Evolutionary conservation across 2,329 filamentous ascomycete species (phyloP).

Genomic region (Venturia aucupariae): DNA sequence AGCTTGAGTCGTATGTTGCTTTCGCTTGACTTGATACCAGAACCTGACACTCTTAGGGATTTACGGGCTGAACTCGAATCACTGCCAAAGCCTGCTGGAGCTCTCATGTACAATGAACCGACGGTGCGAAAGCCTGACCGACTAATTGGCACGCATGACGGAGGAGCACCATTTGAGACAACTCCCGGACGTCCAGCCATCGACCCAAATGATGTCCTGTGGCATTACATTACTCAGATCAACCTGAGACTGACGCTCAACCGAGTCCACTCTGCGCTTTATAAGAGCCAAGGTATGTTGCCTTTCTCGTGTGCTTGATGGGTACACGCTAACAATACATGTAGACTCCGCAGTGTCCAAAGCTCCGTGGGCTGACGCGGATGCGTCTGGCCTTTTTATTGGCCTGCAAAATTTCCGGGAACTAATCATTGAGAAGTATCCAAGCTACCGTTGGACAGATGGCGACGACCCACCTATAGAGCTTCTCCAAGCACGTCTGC

Average conservation of each 20-base stretch:
- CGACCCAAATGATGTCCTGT: slow-evolving; percentile 35
- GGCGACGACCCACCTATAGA: slow-evolving; percentile 61
- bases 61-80: slow-evolving; percentile 72
- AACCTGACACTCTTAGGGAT: slow-evolving; percentile 48
- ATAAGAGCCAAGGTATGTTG: slow-evolving; percentile 26
- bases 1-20: slow-evolving; percentile 65
- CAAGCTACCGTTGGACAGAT: slow-evolving; percentile 47
- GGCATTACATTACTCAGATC: slow-evolving; percentile 54
- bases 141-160: slow-evolving; percentile 6
- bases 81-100: slow-evolving; percentile 13
- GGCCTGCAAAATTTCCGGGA: slow-evolving; percentile 48
- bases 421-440: slow-evolving; percentile 38
- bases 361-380: slow-evolving; percentile 20
- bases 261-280: slow-evolving; percentile 45
- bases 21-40: slow-evolving; percentile 10
- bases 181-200: slow-evolving; percentile 10
- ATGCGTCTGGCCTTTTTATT: slow-evolving; percentile 30
- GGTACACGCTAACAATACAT: neutral
- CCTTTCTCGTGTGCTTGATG: too few relatives aligned
- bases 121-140: neutral
- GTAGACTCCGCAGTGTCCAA: neutral
- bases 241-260: slow-evolving; percentile 50
- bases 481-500: slow-evolving; percentile 72
- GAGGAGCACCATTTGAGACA: slow-evolving; percentile 20
- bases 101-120: slow-evolving; percentile 12